These are phyloP conservation scores for Verticillium dahliae DNA, from an alignment of 2,329 filamentous ascomycete genomes.

Conservation along the genomic window DNA sequence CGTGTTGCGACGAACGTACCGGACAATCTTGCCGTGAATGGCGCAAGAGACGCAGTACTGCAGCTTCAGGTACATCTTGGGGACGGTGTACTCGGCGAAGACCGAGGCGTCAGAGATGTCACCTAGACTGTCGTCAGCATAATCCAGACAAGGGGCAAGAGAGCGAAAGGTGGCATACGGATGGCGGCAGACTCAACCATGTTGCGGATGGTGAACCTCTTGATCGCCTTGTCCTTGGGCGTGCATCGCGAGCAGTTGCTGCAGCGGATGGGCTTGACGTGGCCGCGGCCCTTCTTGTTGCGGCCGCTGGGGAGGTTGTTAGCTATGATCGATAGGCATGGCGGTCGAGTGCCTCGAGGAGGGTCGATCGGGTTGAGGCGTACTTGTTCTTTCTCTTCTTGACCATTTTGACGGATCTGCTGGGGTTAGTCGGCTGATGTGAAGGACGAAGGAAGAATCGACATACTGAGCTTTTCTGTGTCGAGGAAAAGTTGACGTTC, in stretches of 20 bases:
- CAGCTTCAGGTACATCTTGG: constrained; percentile 99
- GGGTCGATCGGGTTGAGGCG: constrained; percentile 21
- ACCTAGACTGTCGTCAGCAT: constrained; percentile 50
- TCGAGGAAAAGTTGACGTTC: constrained; percentile 4
- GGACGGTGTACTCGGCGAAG: constrained; percentile 98
- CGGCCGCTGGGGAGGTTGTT: constrained; percentile 61
- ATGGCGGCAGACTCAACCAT: constrained; percentile 99
- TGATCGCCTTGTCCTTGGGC: constrained; percentile 99
- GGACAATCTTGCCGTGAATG: constrained; percentile 99
- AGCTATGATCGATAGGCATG: constrained; percentile 8
- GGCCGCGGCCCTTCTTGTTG: constrained; percentile 99
- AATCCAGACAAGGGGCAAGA: not conserved
- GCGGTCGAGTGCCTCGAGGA: not conserved
- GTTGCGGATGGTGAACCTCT: constrained; percentile 99
- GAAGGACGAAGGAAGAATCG: constrained; percentile 12
- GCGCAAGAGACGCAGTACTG: constrained; percentile 99
- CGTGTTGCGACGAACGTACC: constrained; percentile 69
- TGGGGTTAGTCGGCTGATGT: constrained; percentile 17
- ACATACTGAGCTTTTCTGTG: constrained; percentile 13
- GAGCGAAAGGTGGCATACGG: constrained; percentile 51
- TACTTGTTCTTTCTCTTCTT: constrained; percentile 69
- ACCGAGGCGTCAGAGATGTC: constrained; percentile 99
- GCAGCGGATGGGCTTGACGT: constrained; percentile 96
- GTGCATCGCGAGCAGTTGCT: constrained; percentile 75
- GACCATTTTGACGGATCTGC: constrained; percentile 57